Base-by-base conservation (phyloP, 2,329 filamentous ascomycete species). In the Colletotrichum brevisporum region DNA sequence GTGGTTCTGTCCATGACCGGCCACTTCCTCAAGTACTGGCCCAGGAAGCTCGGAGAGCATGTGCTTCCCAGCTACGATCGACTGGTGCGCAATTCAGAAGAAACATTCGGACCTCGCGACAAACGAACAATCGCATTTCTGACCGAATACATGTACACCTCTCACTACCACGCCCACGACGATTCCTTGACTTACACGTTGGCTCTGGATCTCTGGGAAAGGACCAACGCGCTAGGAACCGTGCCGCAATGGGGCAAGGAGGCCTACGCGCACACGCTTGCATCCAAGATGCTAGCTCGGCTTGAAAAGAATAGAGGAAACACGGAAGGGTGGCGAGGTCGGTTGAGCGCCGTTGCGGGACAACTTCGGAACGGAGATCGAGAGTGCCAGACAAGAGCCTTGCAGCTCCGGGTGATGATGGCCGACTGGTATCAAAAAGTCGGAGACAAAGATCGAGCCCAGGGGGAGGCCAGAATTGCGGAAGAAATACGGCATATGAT, bases 321-420 rank as follows among this genome's bases (percentile, higher is more conserved):
- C 12, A 16, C 16, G 2, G 26, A 54, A 39, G 16, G 52, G 13
- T 54, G 52, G 52, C n/a, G n/a, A 36, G n/a, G 16, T 18, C 27
- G 52, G 6, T 54, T 54, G 52, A 9, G 6, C 39, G 16, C 6
- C 18, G 26, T 54, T 41, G 52, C 52, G n/a, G 39, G 8, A 27
- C 39, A 21, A 27, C 52, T 54, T 15, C 31, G 52, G 2, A 5
- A 54, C 18, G 52, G 52, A 18, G 52, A 54, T 27, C 52, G 52
- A 15, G n/a, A 54, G 18, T 54, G 52, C n/a, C 52, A 54, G 31
- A 54, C 52, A 36, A 54, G 52, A 54, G 52, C 52, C 36, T 54
- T 54, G 52, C 52, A 54, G 12, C 10, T 54, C n/a, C 16, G n/a
- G 21, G 16, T n/a, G n/a, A 54, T 21, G 52, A 21, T 54, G 52